These are phyloP conservation scores for Carex pumila DNA, from an alignment of 176 grass and related monocot genomes.

Conservation along the genomic window DNA sequence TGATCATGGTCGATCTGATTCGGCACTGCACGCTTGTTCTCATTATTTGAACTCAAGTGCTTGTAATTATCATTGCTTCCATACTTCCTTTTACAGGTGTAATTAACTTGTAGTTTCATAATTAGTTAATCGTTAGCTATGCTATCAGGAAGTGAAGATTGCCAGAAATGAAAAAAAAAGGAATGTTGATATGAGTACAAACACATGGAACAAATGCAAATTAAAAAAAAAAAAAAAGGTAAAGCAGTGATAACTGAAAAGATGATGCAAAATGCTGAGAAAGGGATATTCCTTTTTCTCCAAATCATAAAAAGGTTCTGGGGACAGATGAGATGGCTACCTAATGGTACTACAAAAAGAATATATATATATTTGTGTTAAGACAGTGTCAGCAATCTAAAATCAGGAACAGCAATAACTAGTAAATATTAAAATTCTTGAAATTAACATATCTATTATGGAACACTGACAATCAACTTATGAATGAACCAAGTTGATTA, in stretches of 20 bases:
- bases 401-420: background rate
- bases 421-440: no score
- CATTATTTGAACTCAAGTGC: background rate
- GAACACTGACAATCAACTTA: no score
- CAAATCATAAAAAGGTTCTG: background rate
- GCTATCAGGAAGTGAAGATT: background rate
- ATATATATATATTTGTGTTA: background rate
- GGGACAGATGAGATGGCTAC: background rate
- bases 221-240: background rate
- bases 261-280: conserved; percentile 6
- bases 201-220: background rate
- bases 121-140: background rate
- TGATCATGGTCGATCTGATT: background rate
- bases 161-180: background rate
- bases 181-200: background rate
- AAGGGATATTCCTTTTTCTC: background rate
- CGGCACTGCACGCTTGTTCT: background rate
- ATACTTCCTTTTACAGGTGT: background rate
- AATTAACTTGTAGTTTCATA: background rate
- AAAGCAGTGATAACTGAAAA: background rate
- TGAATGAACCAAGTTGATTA: no score
- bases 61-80: background rate
- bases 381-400: background rate
- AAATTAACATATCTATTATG: no score
- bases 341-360: background rate